Base-by-base conservation (phyloP, 2,329 filamentous ascomycete genomes). In the Venturia oleaginea region DNA sequence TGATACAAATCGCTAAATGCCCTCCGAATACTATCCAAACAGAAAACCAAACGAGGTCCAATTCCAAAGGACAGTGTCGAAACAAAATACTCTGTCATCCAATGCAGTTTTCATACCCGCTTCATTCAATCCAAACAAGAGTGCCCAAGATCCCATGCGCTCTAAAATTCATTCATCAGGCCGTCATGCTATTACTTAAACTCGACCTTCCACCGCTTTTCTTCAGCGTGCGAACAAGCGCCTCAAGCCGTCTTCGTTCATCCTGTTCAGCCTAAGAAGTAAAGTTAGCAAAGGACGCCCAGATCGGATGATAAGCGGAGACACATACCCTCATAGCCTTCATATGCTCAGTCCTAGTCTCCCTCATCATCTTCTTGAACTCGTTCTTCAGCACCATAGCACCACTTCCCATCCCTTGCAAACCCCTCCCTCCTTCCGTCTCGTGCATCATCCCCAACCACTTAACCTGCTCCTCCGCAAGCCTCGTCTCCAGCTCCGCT, bases 331-430 rank as follows among this genome's bases (percentile, higher is more conserved):
- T 85, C 65, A 90, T 72, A 66, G 81, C 78, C 75, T 83, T 87
- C 70, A 85, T 77, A 67, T 83, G 86, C 73, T 91, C 88, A 1
- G 81, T 79, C 67, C 87, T 83, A 59, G 85, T 85, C 71, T 90
- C 87, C 67, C 86, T 81, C 87, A 90, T 90, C 87, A 90, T 90
- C 78, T 88, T 90, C 79, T 89, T 89, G 72, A 91, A 91, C 73
- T 91, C 88, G 67, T 86, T 86, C 74, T 86, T 86, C 71, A 91
- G 71, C 48, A 90, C 86, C 75, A 84, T 84, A 30, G 85, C 87
- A 69, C 86, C 89, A 30, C 59, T 55, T 5, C 65, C 59, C 55
- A 70, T 70, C 10, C 67, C 68, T 65, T 69, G 67, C 10, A 67
- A 69, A 38, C 64, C 66, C 67, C 70, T 66, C 61, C 72, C 68